Conservation (phyloP, 164 flowering plant genomes). For the Kingdonia uniflora region DNA sequence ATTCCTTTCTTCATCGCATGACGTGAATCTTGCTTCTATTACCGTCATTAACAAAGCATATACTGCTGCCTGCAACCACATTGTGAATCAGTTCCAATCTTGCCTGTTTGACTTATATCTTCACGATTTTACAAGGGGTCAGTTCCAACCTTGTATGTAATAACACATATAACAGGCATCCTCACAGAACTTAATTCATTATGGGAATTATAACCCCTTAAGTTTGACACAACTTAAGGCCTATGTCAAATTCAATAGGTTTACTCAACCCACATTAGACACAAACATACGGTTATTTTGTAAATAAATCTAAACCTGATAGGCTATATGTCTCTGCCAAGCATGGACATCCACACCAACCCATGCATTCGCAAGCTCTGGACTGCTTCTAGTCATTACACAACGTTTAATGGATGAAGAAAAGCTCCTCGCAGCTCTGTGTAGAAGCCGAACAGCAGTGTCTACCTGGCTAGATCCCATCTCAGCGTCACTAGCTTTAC, state of each 20-base stretch:
- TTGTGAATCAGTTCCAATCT: background rate
- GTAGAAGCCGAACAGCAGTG: slow-evolving; percentile 39
- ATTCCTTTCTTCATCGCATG: slow-evolving; percentile 21
- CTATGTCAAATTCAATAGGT: too few relatives aligned
- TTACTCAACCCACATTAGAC: too few relatives aligned
- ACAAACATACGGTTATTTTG: background rate
- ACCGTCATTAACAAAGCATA: slow-evolving; percentile 47
- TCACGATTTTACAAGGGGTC: too few relatives aligned
- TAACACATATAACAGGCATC: too few relatives aligned
- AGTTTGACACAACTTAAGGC: too few relatives aligned
- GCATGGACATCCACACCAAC: slow-evolving; percentile 54
- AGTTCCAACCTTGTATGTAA: too few relatives aligned
- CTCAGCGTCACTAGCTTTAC: slow-evolving; percentile 3
- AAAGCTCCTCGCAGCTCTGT: slow-evolving; percentile 54
- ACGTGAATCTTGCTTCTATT: slow-evolving; percentile 28
- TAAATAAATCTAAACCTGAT: slow-evolving; percentile 30
- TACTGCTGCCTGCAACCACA: slow-evolving; percentile 43
- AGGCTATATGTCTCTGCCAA: slow-evolving; percentile 51
- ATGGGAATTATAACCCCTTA: background rate
- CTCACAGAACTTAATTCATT: too few relatives aligned
- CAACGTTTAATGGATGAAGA: slow-evolving; percentile 27
- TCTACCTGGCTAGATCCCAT: slow-evolving; percentile 27
- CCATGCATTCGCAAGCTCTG: slow-evolving; percentile 61
- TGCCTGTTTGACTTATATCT: too few relatives aligned
- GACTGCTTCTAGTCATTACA: slow-evolving; percentile 23